Conservation (phyloP, 352 stramenopile genomes). For the Pythium apleroticum region DNA sequence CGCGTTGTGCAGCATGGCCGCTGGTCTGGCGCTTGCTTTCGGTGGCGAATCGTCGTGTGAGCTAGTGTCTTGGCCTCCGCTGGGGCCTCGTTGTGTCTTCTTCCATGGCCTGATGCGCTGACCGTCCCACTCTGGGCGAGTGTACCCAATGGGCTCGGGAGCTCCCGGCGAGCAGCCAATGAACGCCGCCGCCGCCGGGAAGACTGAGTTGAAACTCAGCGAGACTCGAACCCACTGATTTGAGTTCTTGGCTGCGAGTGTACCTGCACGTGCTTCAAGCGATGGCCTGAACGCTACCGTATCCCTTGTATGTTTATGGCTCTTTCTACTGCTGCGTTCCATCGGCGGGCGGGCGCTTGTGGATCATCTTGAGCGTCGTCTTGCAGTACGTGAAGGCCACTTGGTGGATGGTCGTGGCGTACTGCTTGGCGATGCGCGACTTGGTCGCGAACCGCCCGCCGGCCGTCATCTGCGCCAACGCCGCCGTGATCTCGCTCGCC, state of each 20-base stretch:
- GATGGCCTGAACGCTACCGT: too few relatives aligned
- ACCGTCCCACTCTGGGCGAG: background rate
- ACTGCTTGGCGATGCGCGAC: slow-evolving; percentile 14
- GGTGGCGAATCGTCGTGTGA: background rate
- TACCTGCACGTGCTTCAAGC: too few relatives aligned
- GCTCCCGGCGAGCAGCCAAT: background rate
- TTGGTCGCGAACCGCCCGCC: slow-evolving; percentile 8
- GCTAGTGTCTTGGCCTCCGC: background rate
- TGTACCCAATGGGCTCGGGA: background rate
- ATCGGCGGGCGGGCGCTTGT: background rate
- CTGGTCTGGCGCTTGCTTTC: background rate
- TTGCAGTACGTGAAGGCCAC: slow-evolving; percentile 19
- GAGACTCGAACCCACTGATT: background rate
- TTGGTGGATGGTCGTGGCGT: slow-evolving; percentile 21
- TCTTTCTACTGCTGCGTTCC: too few relatives aligned
- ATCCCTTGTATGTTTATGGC: too few relatives aligned
- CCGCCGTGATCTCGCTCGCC: background rate
- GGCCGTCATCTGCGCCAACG: background rate
- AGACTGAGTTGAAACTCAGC: background rate
- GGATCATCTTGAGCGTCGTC: slow-evolving; percentile 11
- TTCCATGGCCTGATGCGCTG: background rate
- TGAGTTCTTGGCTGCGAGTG: background rate
- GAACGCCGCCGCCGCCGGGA: too few relatives aligned
- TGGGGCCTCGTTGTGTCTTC: background rate
- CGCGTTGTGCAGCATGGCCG: background rate